Evolutionary conservation across 306 rosid species (phyloP).

Genomic region (Quercus variabilis): DNA sequence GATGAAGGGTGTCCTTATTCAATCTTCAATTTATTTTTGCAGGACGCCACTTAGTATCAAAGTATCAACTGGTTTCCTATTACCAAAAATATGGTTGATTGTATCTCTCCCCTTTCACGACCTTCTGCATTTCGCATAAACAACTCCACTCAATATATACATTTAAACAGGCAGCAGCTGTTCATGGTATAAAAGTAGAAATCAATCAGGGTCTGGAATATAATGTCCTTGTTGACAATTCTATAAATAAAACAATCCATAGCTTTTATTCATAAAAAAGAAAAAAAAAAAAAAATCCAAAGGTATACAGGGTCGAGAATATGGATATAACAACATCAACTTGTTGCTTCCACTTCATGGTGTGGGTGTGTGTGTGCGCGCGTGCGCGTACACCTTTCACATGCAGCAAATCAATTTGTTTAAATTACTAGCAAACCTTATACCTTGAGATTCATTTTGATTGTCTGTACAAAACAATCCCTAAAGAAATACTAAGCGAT

Average conservation of each 20-base stretch:
- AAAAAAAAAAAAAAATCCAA: not conserved
- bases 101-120: not conserved
- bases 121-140: not conserved
- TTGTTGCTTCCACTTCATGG: not conserved
- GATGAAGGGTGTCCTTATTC: not conserved
- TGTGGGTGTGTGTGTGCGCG: too few relatives aligned
- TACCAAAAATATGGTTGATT: not conserved
- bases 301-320: not conserved
- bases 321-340: not conserved
- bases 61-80: not conserved
- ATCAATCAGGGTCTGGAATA: not conserved
- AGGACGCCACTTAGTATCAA: not conserved
- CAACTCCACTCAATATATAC: not conserved
- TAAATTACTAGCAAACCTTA: too few relatives aligned
- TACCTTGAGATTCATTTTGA: not conserved
- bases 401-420: not conserved
- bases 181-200: not conserved
- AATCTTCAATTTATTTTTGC: not conserved
- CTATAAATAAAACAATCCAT: not conserved
- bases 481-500: not conserved
- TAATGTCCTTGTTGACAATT: not conserved
- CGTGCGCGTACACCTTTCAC: not conserved
- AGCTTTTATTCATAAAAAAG: too few relatives aligned
- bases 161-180: not conserved
- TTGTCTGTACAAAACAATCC: too few relatives aligned